Base-by-base conservation (phyloP, 2,329 filamentous ascomycete species). In the Cephalotrichum gorgonifer region DNA sequence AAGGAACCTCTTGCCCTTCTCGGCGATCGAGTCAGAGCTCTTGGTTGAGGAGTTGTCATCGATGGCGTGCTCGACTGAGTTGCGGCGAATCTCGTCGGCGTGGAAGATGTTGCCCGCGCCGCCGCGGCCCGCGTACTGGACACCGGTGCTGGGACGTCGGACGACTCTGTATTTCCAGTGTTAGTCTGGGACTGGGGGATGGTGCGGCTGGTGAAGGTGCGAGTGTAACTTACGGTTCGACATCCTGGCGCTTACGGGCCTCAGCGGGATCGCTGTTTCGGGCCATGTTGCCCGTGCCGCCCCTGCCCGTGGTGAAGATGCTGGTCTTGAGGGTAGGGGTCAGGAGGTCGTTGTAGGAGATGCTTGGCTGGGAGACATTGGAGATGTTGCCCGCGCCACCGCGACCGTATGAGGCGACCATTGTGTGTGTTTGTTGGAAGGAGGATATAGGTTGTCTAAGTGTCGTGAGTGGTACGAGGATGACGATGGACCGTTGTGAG, bases 271-370 rank as follows among this genome's bases (percentile, higher is more conserved):
- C 84, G 54, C 79, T 80, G 61, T 84, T 83, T 56, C 69, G 72
- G 44, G 85, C 81, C 85, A 95, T 95, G 71, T 95, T 95, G 52
- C 89, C 89, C 4, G 79, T 83, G 53, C 90, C 90, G 50, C 90
- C 90, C 47, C 90, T 86, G 50, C 90, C 90, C 3, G 90, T 96
- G 20, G 90, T 95, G 61, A 91, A 89, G 55, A 87, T 74, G n/a
- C 85, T 70, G 43, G 78, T 78, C 70, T 94, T 95, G 62, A 97
- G 79, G 12, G 80, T 85, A 1, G 90, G 90, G 1, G 89, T 95
- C 58, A 83, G 71, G 54, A 95, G 79, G 60, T 91, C 86, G 54
- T 78, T 69, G 46, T 79, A 70, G n/a, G 69, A 63, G 42, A 76
- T 54, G 52, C 66, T 64, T 14, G 71, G 71, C 53, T 72, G 66